A percentile compares a stretch with the other conserved stretches of the same genome.
Evolutionary conservation across 2,329 filamentous ascomycete genomes (phyloP).

Genomic region (Alternaria consortialis): DNA sequence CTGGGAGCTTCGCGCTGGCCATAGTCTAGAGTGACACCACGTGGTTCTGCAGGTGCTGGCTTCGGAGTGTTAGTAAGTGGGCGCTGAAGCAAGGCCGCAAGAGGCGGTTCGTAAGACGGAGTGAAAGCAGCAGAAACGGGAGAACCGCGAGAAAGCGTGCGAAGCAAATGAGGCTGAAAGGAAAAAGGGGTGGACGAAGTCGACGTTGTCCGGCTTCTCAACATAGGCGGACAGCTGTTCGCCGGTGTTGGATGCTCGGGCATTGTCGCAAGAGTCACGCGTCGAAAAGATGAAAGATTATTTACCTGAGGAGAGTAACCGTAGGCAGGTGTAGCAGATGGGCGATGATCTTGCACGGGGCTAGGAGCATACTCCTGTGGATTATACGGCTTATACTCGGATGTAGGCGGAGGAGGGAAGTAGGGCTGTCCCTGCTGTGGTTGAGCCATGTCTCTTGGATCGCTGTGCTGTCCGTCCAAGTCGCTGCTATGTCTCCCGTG

Average conservation of each 20-base stretch:
- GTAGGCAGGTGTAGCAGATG: slow-evolving; percentile 38
- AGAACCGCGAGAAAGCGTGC: slow-evolving; percentile 38
- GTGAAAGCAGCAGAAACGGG: slow-evolving; percentile 42
- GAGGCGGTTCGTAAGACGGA: slow-evolving; percentile 49
- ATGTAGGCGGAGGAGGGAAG: slow-evolving; percentile 45
- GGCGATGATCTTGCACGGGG: slow-evolving; percentile 31
- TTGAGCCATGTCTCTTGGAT: slow-evolving; percentile 36
- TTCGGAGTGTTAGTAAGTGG: slow-evolving; percentile 47
- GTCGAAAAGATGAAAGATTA: slow-evolving; percentile 42
- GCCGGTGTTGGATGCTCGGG: slow-evolving; percentile 32
- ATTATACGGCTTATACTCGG: slow-evolving; percentile 49
- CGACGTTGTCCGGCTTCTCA: slow-evolving; percentile 33
- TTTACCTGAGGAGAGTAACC: slow-evolving; percentile 50
- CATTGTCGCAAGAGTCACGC: slow-evolving; percentile 36
- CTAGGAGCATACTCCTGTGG: slow-evolving; percentile 45
- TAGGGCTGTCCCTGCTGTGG: slow-evolving; percentile 39
- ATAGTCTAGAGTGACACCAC: slow-evolving; percentile 2
- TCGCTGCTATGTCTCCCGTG: slow-evolving; percentile 34
- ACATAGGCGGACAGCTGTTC: slow-evolving; percentile 32
- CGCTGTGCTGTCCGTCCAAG: slow-evolving; percentile 37
- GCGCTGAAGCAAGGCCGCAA: slow-evolving; percentile 43
- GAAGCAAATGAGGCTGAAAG: slow-evolving; percentile 26
- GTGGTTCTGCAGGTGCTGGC: slow-evolving; percentile 28
- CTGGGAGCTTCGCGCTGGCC: slow-evolving; percentile 23
- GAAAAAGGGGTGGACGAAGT: slow-evolving; percentile 26